Evolutionary conservation across 305 asterid genomes (phyloP).

Genomic region (Rubia occidens): DNA sequence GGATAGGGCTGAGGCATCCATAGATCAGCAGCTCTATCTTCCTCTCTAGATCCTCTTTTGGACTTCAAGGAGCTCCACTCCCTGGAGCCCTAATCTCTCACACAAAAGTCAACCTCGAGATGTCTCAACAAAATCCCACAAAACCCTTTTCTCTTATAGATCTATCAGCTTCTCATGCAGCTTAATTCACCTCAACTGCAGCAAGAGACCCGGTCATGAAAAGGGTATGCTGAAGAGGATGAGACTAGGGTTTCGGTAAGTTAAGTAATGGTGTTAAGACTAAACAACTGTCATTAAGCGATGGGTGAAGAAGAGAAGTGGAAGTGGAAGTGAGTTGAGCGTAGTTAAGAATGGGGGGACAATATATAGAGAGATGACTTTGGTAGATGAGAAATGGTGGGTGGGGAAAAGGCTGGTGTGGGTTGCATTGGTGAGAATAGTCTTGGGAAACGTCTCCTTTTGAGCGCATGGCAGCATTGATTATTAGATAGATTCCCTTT

Average conservation of each 20-base stretch:
- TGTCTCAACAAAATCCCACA: neutral
- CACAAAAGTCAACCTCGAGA: constrained; percentile 7
- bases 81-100: constrained; percentile 24
- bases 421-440: constrained; percentile 14
- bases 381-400: constrained; percentile 15
- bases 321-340: neutral
- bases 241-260: neutral
- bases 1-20: constrained; percentile 85
- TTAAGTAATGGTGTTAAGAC: neutral
- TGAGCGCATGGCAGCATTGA: constrained; percentile 28
- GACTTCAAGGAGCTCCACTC: constrained; percentile 96
- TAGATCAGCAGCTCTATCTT: constrained; percentile 66
- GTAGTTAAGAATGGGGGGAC: constrained; percentile 10
- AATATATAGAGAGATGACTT: constrained; percentile 21
- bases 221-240: neutral
- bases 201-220: neutral
- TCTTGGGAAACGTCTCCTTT: constrained; percentile 37
- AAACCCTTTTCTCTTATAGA: constrained; percentile 11
- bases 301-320: too few relatives aligned
- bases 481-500: constrained; percentile 49
- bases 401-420: constrained; percentile 8
- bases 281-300: neutral
- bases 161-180: neutral
- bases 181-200: neutral
- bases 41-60: constrained; percentile 66